A percentile compares a stretch with the other conserved stretches of the same genome.
Evolutionary conservation across 2,329 filamentous ascomycete genomes (phyloP).

Genomic region (Fusarium mundagurra): DNA sequence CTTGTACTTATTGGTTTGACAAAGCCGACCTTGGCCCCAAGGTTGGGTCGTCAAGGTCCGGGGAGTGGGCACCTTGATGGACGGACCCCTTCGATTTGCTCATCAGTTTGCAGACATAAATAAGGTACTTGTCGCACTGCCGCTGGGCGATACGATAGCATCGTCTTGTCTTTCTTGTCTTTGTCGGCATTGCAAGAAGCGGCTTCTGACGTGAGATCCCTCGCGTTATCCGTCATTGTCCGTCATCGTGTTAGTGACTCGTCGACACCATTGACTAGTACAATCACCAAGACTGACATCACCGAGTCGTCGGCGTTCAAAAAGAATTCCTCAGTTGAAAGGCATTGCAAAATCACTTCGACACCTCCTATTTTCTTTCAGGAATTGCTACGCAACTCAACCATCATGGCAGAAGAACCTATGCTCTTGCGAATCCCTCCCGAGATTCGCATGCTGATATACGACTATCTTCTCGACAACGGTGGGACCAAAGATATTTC

Average conservation of each 20-base stretch:
- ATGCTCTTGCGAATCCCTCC: conserved; percentile 50
- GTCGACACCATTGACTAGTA: conserved; percentile 8
- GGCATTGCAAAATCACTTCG: neutral
- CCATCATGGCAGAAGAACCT: conserved; percentile 35
- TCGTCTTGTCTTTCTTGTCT: conserved; percentile 19
- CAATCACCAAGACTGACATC: conserved; percentile 20
- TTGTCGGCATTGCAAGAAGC: neutral
- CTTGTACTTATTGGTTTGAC: conserved; percentile 26
- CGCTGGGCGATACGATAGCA: neutral
- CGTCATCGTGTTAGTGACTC: conserved; percentile 13
- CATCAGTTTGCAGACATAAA: conserved; percentile 36
- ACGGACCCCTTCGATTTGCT: conserved; percentile 17
- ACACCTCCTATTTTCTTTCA: neutral
- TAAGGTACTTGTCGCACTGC: conserved; percentile 1
- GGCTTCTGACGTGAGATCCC: conserved; percentile 35
- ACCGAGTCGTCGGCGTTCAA: conserved; percentile 10
- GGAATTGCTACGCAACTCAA: neutral
- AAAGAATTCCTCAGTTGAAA: neutral
- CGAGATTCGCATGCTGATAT: conserved; percentile 57
- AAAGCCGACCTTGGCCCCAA: conserved; percentile 14
- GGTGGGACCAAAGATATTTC: conserved; percentile 50
- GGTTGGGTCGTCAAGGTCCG: conserved; percentile 28
- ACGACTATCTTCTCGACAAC: conserved; percentile 56
- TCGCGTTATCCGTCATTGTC: conserved; percentile 17
- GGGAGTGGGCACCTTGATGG: conserved; percentile 42